These are phyloP conservation scores for Leccinum ochraceum DNA, from an alignment of 768 basidiomycete species.

Conservation along the genomic window DNA sequence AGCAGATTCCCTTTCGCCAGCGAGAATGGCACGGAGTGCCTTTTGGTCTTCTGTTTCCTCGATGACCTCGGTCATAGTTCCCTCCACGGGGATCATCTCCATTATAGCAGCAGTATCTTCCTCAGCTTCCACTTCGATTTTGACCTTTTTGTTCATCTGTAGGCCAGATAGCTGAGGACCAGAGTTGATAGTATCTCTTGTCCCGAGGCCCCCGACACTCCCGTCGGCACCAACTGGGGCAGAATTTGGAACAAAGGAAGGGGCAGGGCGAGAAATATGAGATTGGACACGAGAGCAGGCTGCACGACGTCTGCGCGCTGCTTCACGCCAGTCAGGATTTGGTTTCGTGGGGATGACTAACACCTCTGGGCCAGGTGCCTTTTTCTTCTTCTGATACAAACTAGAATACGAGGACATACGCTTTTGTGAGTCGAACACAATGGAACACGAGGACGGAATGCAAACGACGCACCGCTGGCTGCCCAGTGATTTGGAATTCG, in stretches of 20 bases:
- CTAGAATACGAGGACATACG: slow-evolving; percentile 30
- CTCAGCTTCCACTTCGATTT: slow-evolving; percentile 37
- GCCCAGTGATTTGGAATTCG: slow-evolving; percentile 70
- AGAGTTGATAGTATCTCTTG: slow-evolving; percentile 72
- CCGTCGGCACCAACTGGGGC: slow-evolving; percentile 64
- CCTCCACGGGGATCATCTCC: slow-evolving; percentile 1
- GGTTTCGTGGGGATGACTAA: slow-evolving; percentile 87
- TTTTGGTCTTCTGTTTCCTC: slow-evolving; percentile 74
- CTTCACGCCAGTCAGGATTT: slow-evolving; percentile 89
- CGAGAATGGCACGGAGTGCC: slow-evolving; percentile 79
- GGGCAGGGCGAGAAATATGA: slow-evolving; percentile 7
- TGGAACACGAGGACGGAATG: not conserved
- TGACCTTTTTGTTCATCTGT: slow-evolving; percentile 44
- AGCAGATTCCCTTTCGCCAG: slow-evolving; percentile 43
- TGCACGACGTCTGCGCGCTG: slow-evolving; percentile 60
- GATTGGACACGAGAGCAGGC: slow-evolving; percentile 19
- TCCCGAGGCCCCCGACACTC: slow-evolving; percentile 76
- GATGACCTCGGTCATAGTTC: slow-evolving; percentile 33
- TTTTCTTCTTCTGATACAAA: slow-evolving; percentile 42
- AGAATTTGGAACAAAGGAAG: slow-evolving; percentile 66
- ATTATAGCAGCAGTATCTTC: slow-evolving; percentile 21
- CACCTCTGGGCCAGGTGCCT: slow-evolving; percentile 39
- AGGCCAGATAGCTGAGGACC: slow-evolving; percentile 73
- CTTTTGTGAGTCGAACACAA: slow-evolving; percentile 80
- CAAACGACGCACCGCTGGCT: slow-evolving; percentile 79